These are phyloP conservation scores for Oldenlandia corymbosa DNA, from an alignment of 257 asterid genomes.

Conservation along the genomic window DNA sequence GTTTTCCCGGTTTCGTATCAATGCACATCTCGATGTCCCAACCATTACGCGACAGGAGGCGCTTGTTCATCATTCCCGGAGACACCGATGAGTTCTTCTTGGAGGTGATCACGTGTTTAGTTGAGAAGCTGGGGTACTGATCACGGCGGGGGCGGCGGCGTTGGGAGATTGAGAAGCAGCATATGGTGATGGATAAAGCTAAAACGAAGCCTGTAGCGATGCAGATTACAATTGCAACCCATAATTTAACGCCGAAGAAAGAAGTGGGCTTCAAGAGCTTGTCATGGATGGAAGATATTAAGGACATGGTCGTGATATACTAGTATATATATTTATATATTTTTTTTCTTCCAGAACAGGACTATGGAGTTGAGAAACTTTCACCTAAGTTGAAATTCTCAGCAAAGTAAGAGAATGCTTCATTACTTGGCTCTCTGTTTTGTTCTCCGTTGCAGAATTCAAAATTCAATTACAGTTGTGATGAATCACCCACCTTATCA, in stretches of 20 bases:
- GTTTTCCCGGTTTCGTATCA: conserved; percentile 25
- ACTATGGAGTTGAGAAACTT: too few species aligned
- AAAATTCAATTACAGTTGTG: not conserved
- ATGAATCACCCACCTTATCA: conserved; percentile 4
- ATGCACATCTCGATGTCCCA: conserved; percentile 33
- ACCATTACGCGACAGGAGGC: conserved; percentile 27
- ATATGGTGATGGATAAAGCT: conserved; percentile 15
- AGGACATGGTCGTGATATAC: conserved; percentile 14
- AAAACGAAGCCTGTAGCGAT: conserved; percentile 8
- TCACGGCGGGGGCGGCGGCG: not conserved
- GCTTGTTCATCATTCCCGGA: conserved; percentile 23
- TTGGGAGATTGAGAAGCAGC: conserved; percentile 14
- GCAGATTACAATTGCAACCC: conserved; percentile 30
- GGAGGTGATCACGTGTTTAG: not conserved
- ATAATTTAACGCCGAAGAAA: conserved; percentile 36
- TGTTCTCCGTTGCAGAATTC: not conserved
- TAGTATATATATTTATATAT: too few species aligned
- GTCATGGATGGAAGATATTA: conserved; percentile 17
- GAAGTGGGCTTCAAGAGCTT: conserved; percentile 30
- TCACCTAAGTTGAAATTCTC: too few species aligned
- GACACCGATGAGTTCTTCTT: not conserved
- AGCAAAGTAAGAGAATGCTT: not conserved
- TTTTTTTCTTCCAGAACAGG: too few species aligned
- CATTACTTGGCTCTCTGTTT: not conserved
- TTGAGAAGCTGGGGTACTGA: too few species aligned